phyloP scores from a whole-genome alignment of 1,139 yeast species.

The Hyphopichia burtonii region DNA sequence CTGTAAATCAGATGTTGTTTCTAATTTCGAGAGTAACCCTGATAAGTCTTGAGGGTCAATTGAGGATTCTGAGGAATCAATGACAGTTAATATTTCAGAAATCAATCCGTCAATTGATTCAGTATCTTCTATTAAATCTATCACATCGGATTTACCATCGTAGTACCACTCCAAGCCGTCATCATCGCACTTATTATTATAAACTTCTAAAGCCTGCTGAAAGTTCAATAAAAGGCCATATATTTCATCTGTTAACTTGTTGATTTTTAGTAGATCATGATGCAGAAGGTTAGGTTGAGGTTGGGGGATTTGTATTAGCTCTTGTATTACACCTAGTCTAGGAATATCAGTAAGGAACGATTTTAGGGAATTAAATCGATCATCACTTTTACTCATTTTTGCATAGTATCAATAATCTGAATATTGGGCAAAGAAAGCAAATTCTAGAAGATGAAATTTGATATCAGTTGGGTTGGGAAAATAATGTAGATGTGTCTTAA shows the following conservation, averaged over 20 bases:
- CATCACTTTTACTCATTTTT: slow-evolving; percentile 1
- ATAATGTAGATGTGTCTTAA: no score
- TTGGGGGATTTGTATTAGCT: slow-evolving; percentile 23
- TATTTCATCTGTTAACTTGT: slow-evolving; percentile 32
- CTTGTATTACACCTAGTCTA: slow-evolving; percentile 33
- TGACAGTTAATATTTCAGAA: slow-evolving; percentile 31
- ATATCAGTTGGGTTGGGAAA: no score
- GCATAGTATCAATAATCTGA: neutral
- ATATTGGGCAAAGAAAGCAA: no score
- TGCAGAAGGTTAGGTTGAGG: slow-evolving; percentile 18
- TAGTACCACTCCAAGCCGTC: slow-evolving; percentile 41
- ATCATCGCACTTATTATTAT: slow-evolving; percentile 10
- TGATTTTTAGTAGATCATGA: slow-evolving; percentile 31
- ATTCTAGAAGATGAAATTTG: no score
- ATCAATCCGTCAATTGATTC: slow-evolving; percentile 49
- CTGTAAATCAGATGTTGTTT: slow-evolving; percentile 37
- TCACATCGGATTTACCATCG: slow-evolving; percentile 46
- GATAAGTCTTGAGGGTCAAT: slow-evolving; percentile 11
- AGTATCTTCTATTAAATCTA: slow-evolving; percentile 35
- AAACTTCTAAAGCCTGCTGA: slow-evolving; percentile 13
- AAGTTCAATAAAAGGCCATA: slow-evolving; percentile 24
- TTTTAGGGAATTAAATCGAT: slow-evolving; percentile 8
- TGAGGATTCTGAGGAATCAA: slow-evolving; percentile 35
- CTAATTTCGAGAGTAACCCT: slow-evolving; percentile 25
- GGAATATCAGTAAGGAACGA: slow-evolving; percentile 20